Evolutionary conservation across 208 protist species (phyloP), one percentile per base, ranked within the genome.

Genomic region (Wallacemonas sp.): DNA sequence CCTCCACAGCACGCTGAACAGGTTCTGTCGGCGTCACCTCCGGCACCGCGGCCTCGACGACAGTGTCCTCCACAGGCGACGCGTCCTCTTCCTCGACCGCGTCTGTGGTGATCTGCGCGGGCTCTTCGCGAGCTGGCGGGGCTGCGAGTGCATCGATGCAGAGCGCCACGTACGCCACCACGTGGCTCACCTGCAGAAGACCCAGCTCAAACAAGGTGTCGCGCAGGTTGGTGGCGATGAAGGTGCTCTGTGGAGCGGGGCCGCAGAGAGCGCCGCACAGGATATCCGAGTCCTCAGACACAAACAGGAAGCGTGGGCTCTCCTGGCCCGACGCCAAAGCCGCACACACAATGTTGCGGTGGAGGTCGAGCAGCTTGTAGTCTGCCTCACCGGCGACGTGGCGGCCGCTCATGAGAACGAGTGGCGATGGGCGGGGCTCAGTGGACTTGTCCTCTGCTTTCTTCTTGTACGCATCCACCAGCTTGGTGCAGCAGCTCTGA

Each of bases 271-370:
- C 79, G 0, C 90, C 87, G 54, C 87, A 93, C 1, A 93, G 66
- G 24, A 96, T 72, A 72, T 96, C 90, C 0, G 90, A 96, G 58
- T 96, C 90, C 44, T 96, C 90, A 17, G 90, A 93, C 38, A 96
- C 71, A 33, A 96, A 87, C 36, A 92, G 85, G 60, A 96, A 90
- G 4, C 48, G 76, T 1, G 90, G 90, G 1, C 88, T 12, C 12
- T 61, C 55, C 2, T 72, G 63, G 0, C 54, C 57, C 16, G 30
- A 34, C 2, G 72, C 58, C 16, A 80, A 6, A 19, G 66, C 60
- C 3, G 14, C 33, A 17, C 65, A 73, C 11, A 88, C 62, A 38
- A 96, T 41, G 9, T 24, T 48, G 11, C 90, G 76, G 43, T 96
- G 90, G 32, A 93, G 56, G 49, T 92, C 83, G 1, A 96, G 73